Conservation (phyloP, 768 basidiomycete genomes). For the Leccinum subgranulosum region DNA sequence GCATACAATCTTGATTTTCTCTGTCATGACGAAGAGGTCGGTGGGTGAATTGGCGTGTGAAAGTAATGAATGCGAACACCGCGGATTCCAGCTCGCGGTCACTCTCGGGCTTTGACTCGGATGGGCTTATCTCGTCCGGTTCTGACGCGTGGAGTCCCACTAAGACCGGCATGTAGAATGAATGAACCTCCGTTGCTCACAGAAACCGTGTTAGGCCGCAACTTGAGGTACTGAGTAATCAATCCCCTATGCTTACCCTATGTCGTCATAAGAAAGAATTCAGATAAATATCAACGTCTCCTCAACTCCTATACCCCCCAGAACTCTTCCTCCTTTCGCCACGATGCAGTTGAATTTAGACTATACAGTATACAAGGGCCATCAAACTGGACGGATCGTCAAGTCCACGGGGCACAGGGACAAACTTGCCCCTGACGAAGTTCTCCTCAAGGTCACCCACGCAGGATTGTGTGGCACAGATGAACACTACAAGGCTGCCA, state of each 20-base stretch:
- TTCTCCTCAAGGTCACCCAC: slow-evolving; percentile 32
- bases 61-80: no score
- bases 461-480: slow-evolving; percentile 40
- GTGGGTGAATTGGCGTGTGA: no score
- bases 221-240: no score
- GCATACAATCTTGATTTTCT: slow-evolving; percentile 35
- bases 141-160: neutral
- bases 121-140: neutral
- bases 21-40: slow-evolving; percentile 22
- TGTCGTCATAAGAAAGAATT: slow-evolving; percentile 11
- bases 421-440: slow-evolving; percentile 24
- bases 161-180: neutral
- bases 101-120: no score
- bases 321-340: neutral
- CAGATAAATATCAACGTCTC: neutral
- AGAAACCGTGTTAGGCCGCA: neutral
- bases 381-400: slow-evolving; percentile 16
- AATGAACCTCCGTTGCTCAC: neutral
- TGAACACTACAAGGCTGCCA: slow-evolving; percentile 28
- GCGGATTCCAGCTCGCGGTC: no score
- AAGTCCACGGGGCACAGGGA: slow-evolving; percentile 13
- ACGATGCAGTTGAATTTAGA: slow-evolving; percentile 21
- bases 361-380: slow-evolving; percentile 33
- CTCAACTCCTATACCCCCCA: neutral
- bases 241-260: no score